phyloP scores from a whole-genome alignment of 768 basidiomycete species.

The Lactarius tabidus region DNA sequence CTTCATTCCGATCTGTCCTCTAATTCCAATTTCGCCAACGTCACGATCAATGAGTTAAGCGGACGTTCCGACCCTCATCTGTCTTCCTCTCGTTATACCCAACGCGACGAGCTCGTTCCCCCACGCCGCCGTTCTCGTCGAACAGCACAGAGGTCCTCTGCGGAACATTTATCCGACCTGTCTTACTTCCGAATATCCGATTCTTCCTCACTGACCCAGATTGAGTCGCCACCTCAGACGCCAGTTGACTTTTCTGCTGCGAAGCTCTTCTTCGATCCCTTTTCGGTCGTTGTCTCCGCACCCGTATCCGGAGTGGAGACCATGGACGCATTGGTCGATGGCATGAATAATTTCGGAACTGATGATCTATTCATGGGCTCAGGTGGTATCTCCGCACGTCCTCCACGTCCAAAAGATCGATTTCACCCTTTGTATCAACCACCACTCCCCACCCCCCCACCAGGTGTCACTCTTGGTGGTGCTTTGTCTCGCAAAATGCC shows the following conservation, averaged over 20 bases:
- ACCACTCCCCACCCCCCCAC: slow-evolving; percentile 78
- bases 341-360: slow-evolving; percentile 69
- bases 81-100: neutral
- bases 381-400: slow-evolving; percentile 42
- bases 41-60: neutral
- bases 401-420: slow-evolving; percentile 47
- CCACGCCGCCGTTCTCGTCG: slow-evolving; percentile 22
- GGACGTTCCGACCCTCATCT: slow-evolving; percentile 14
- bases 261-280: slow-evolving; percentile 29
- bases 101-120: slow-evolving; percentile 15
- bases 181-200: slow-evolving; percentile 51
- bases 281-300: slow-evolving; percentile 66
- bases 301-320: slow-evolving; percentile 77
- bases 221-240: slow-evolving; percentile 69
- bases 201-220: slow-evolving; percentile 58
- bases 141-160: slow-evolving; percentile 8
- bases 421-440: slow-evolving; percentile 80
- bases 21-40: slow-evolving; percentile 19
- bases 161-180: slow-evolving; percentile 13
- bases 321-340: slow-evolving; percentile 86
- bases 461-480: slow-evolving; percentile 65
- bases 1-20: slow-evolving; percentile 19
- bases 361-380: slow-evolving; percentile 48
- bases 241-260: slow-evolving; percentile 47
- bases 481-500: slow-evolving; percentile 31